phyloP scores from a whole-genome alignment of 176 grass and related monocot genomes.

The Urochloa ruziziensis region DNA sequence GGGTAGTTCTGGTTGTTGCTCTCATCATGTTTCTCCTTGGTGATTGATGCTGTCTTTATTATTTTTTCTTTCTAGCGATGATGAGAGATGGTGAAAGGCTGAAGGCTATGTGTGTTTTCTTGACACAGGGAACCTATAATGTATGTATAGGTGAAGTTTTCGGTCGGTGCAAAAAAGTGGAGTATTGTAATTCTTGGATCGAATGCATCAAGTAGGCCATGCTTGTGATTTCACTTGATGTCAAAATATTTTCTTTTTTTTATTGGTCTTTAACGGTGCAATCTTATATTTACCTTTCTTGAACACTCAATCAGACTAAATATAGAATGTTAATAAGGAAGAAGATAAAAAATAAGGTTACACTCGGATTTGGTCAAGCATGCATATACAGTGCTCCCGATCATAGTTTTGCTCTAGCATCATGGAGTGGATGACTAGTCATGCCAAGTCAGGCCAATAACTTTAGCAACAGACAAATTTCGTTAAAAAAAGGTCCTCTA shows the following conservation, averaged over 20 bases:
- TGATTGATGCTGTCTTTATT: too few relatives aligned
- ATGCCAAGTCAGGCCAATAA: too few relatives aligned
- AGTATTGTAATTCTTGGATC: neutral
- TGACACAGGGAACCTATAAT: neutral
- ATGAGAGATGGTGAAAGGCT: neutral
- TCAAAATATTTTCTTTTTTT: neutral
- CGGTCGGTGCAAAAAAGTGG: neutral
- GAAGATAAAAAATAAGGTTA: neutral
- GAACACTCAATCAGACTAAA: neutral
- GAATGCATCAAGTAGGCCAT: too few relatives aligned
- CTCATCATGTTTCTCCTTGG: neutral
- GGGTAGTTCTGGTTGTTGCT: neutral
- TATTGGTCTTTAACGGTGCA: neutral
- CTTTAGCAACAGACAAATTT: too few relatives aligned
- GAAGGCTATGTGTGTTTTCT: neutral
- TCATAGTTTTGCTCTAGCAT: too few relatives aligned
- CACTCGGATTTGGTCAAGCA: neutral
- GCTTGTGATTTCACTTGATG: neutral
- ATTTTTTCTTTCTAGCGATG: neutral
- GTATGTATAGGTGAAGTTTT: neutral
- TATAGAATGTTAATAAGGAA: neutral
- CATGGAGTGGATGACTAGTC: too few relatives aligned
- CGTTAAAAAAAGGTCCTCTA: too few relatives aligned
- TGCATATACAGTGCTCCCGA: neutral
- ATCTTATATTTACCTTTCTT: neutral